Base-by-base conservation (phyloP, 768 basidiomycete genomes). In the Lentinula aciculospora region DNA sequence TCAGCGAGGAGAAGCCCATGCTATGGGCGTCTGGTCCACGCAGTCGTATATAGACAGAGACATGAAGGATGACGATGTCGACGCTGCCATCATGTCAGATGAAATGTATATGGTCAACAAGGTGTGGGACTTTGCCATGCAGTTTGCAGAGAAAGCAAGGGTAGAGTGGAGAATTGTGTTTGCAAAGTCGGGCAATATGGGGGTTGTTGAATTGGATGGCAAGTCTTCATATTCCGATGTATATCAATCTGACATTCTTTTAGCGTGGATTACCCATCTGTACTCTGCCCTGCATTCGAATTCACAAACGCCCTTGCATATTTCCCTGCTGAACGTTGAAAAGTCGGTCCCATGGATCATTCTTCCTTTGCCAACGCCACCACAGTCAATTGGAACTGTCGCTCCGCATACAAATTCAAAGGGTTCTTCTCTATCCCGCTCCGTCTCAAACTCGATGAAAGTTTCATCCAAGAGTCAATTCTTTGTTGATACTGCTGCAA, bases 121-220 rank as follows among this genome's bases (percentile, higher is more conserved):
- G 58, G 75, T 94, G 6, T 92, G 91, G 90, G 76, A 77, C 13
- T 90, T 94, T 68, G 80, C 78, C 0, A 66, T 79, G 55, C 75
- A 79, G 34, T 81, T 88, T 63, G 82, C 85, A 10, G 77, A 76
- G 64, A 81, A 75, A 60, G 86, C 85, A 10, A 82, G 84, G 65
- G 73, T 92, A 21, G 90, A 94, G 66, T 94, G 92, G 92, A 79
- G 86, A 53, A 71, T 94, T 10, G 84, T 88, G 8, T 75, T 94
- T 57, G 73, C 86, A 5, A 89, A 85, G 65, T 69, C 86, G 3
- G 92, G 92, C 0, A 58, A 71, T 9, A 83, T 93, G 75, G 67
- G 70, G 1, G 69, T 75, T 49, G 65, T 66, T 5, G 92, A 94
- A 65, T 67, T 91, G 21, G 76, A 84, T 62, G 86, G 92, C 91